phyloP scores from a whole-genome alignment of 495 filamentous ascomycete species.

The Choiromyces venosus region DNA sequence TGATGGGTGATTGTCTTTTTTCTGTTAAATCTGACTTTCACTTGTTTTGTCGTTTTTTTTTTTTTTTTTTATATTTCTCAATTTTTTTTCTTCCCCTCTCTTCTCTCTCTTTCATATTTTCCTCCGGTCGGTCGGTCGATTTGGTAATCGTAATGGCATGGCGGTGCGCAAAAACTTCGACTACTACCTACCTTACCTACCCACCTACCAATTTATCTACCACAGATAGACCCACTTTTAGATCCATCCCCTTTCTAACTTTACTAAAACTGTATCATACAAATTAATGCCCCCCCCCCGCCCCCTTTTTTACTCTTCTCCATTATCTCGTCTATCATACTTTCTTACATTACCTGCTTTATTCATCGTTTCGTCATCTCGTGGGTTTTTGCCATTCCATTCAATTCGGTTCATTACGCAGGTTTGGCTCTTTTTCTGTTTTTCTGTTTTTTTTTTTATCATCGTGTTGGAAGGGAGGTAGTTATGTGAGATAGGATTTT shows the following conservation, averaged over 20 bases:
- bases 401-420: neutral
- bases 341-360: neutral
- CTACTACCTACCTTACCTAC: neutral
- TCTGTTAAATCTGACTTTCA: constrained; percentile 11
- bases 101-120: constrained; percentile 2
- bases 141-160: neutral
- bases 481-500: neutral
- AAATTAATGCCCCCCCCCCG: neutral
- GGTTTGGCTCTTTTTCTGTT: neutral
- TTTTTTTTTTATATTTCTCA: constrained; percentile 23
- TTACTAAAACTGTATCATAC: neutral
- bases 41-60: constrained; percentile 10
- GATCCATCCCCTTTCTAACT: too few species aligned
- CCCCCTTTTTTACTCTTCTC: neutral
- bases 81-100: constrained; percentile 3
- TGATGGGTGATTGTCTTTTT: constrained; percentile 10
- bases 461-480: too few species aligned
- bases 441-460: neutral
- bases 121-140: neutral
- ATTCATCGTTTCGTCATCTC: neutral
- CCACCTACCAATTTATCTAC: neutral
- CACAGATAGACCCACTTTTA: neutral
- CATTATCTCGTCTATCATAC: too few species aligned
- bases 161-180: too few species aligned
- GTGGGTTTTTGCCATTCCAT: neutral